Conservation (phyloP, 148 eudicot genomes). For the Limonium bicolor region DNA sequence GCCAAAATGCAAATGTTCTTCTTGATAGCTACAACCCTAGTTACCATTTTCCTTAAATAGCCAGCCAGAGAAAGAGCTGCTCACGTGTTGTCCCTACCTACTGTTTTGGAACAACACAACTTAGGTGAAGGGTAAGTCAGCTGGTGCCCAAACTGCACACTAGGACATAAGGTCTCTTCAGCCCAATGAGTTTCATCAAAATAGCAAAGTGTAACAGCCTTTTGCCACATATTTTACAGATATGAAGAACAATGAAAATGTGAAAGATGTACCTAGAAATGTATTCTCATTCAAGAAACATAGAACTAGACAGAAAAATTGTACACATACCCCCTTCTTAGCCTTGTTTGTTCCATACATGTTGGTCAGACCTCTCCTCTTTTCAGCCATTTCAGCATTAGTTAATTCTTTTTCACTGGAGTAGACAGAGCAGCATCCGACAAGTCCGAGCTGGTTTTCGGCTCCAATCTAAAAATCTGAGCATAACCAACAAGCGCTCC, state of each 20-base stretch:
- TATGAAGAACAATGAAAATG: too few relatives aligned
- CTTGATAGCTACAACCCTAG: too few relatives aligned
- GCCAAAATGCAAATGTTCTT: too few relatives aligned
- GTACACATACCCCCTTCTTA: slow-evolving; percentile 22
- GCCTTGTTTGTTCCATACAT: slow-evolving; percentile 25
- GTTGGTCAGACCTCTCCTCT: slow-evolving; percentile 11
- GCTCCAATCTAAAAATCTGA: slow-evolving; percentile 80
- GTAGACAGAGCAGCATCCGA: slow-evolving; percentile 21
- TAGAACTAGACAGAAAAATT: background rate
- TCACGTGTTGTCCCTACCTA: too few relatives aligned
- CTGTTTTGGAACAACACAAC: too few relatives aligned
- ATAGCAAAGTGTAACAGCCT: too few relatives aligned
- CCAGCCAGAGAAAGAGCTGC: too few relatives aligned
- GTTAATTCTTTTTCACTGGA: slow-evolving; percentile 20
- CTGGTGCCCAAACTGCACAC: too few relatives aligned
- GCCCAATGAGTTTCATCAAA: background rate
- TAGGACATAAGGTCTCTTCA: background rate
- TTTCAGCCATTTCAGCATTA: slow-evolving; percentile 12
- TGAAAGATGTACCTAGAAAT: background rate
- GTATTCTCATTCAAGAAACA: background rate
- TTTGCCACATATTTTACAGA: too few relatives aligned
- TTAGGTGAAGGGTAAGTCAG: too few relatives aligned
- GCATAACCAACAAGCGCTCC: too few relatives aligned
- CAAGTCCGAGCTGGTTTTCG: slow-evolving; percentile 23
- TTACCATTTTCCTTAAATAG: too few relatives aligned